A percentile compares a stretch with the other conserved stretches of the same genome.
Evolutionary conservation across 768 basidiomycete species (phyloP).

Genomic region (Pisolithus albus): DNA sequence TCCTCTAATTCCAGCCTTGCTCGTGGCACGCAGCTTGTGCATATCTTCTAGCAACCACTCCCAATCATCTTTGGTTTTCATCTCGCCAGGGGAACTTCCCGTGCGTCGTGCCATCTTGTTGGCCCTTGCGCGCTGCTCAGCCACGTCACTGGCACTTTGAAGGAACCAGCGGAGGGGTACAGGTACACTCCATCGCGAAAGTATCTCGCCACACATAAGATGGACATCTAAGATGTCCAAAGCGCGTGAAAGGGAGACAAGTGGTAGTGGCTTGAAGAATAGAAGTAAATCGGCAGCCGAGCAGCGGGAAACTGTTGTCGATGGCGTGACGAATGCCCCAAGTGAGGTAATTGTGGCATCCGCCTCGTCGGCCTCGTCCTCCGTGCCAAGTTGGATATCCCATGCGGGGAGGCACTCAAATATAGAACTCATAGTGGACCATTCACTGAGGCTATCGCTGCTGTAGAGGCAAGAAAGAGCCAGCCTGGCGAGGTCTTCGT

Average conservation of each 20-base stretch:
- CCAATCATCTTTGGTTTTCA: constrained; percentile 71
- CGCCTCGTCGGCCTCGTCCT: constrained; percentile 65
- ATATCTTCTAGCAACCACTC: constrained; percentile 85
- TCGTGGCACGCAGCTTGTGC: constrained; percentile 65
- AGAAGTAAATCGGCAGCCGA: constrained; percentile 66
- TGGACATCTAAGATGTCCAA: constrained; percentile 93
- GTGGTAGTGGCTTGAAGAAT: constrained; percentile 77
- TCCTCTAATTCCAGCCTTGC: constrained; percentile 56
- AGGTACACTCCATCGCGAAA: constrained; percentile 81
- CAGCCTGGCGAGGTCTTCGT: constrained; percentile 78
- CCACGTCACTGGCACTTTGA: constrained; percentile 56
- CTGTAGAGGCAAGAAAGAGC: constrained; percentile 90
- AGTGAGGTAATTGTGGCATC: constrained; percentile 79
- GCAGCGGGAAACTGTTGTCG: constrained; percentile 48
- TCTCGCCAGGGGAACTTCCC: constrained; percentile 46
- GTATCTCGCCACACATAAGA: constrained; percentile 87
- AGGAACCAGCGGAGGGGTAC: constrained; percentile 88
- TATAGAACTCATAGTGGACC: constrained; percentile 82
- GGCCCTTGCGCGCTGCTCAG: constrained; percentile 78
- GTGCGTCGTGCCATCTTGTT: constrained; percentile 75
- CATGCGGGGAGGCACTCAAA: constrained; percentile 97
- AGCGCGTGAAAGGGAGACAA: constrained; percentile 67
- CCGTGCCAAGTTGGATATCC: constrained; percentile 52
- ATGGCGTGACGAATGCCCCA: constrained; percentile 71
- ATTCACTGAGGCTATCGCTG: constrained; percentile 59